Percentiles rank a stretch among this genome's conserved stretches.
Conservation (phyloP, 352 stramenopile genomes). For the Discostella stelligera region DNA sequence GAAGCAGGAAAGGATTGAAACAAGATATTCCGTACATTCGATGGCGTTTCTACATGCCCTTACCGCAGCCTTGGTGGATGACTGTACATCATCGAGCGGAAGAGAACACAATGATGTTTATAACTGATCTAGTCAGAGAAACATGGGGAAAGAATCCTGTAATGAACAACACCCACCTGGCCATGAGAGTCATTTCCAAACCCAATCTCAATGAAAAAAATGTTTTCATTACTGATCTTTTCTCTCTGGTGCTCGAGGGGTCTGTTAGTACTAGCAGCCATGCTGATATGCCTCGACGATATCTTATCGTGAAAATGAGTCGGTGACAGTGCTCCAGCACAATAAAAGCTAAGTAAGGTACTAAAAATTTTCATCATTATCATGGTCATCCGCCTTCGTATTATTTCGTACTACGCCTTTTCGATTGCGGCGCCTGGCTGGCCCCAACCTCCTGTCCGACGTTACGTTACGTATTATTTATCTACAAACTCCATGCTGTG, state of each 20-base stretch:
- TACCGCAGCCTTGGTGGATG: constrained; percentile 55
- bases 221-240: constrained; percentile 34
- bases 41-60: constrained; percentile 82
- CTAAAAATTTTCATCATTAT: background rate
- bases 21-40: too few species aligned
- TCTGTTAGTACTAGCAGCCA: background rate
- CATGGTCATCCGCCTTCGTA: too few species aligned
- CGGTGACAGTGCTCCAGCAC: background rate
- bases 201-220: constrained; percentile 52
- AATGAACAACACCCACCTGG: constrained; percentile 18
- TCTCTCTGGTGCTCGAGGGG: constrained; percentile 11
- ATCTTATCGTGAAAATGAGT: background rate
- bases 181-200: constrained; percentile 61
- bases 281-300: background rate
- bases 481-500: too few species aligned
- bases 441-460: too few species aligned
- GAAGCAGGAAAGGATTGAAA: too few species aligned
- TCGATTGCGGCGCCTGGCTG: too few species aligned
- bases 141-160: background rate
- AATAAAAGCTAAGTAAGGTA: background rate
- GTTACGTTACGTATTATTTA: too few species aligned
- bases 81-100: background rate
- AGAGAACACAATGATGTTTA: background rate
- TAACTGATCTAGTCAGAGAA: background rate
- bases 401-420: too few species aligned